Conservation (phyloP, 192 early-diverging fungal species). For the Gigaspora rosea region DNA sequence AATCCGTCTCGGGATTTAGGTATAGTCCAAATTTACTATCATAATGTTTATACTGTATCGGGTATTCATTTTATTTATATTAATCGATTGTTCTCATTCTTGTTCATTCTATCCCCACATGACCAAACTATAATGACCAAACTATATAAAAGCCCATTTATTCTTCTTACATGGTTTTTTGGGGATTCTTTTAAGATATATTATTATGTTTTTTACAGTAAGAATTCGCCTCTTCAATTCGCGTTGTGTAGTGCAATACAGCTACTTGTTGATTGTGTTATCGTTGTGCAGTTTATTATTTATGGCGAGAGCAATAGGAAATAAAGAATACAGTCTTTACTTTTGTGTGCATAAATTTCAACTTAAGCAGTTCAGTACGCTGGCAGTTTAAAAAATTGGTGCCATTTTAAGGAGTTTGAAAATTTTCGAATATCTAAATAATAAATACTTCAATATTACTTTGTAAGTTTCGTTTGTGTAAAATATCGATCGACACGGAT, state of each 20-base stretch:
- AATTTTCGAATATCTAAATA: too few species aligned
- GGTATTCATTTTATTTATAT: background rate
- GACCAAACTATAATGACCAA: background rate
- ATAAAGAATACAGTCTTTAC: too few species aligned
- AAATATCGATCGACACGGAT: too few species aligned
- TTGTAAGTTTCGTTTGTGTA: too few species aligned
- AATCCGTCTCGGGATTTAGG: conserved; percentile 55
- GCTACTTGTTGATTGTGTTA: conserved; percentile 52
- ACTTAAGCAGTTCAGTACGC: too few species aligned
- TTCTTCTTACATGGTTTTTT: conserved; percentile 52
- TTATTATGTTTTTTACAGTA: conserved; percentile 49
- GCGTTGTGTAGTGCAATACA: conserved; percentile 57
- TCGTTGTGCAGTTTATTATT: conserved; percentile 55
- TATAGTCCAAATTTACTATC: background rate
- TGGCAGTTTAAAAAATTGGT: too few species aligned
- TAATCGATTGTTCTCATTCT: background rate
- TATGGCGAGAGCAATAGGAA: conserved; percentile 20
- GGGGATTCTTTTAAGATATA: conserved; percentile 61
- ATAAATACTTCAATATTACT: too few species aligned
- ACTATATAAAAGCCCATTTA: conserved; percentile 30
- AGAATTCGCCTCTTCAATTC: conserved; percentile 54
- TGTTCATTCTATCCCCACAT: background rate
- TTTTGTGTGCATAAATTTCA: too few species aligned
- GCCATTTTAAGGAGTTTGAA: too few species aligned
- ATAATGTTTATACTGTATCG: background rate